Conservation (phyloP, 352 stramenopile species). For the Elongisporangium prolatum region DNA sequence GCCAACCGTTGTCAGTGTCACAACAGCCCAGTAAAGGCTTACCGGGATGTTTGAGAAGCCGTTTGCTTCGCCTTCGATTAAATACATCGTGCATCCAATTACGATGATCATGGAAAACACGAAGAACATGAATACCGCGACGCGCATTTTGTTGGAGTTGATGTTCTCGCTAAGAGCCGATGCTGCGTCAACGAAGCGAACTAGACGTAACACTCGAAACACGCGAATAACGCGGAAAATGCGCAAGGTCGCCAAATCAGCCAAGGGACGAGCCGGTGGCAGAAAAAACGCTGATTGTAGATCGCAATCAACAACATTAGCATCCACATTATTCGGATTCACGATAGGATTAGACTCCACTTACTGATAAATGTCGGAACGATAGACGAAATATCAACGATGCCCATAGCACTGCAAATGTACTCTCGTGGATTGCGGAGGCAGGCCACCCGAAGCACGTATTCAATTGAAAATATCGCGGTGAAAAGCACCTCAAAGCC, state of each 20-base stretch:
- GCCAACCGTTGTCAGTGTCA: conserved; percentile 50
- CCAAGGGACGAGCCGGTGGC: conserved; percentile 42
- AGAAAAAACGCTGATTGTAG: conserved; percentile 39
- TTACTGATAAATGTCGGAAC: conserved; percentile 40
- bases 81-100: conserved; percentile 80
- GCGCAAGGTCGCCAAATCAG: conserved; percentile 61
- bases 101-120: conserved; percentile 76
- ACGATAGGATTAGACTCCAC: conserved; percentile 1
- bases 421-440: conserved; percentile 34
- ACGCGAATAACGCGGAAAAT: conserved; percentile 80
- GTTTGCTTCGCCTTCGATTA: conserved; percentile 74
- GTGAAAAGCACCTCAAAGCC: conserved; percentile 39
- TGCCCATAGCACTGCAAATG: conserved; percentile 39
- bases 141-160: conserved; percentile 72
- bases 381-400: conserved; percentile 50
- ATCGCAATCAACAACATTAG: neutral
- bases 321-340: neutral
- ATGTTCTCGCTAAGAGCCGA: conserved; percentile 73
- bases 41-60: conserved; percentile 70
- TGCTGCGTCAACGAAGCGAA: conserved; percentile 66
- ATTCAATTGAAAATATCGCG: conserved; percentile 39
- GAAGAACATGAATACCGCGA: conserved; percentile 72
- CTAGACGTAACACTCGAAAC: conserved; percentile 68
- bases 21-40: conserved; percentile 48
- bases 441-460: conserved; percentile 30